phyloP scores from a whole-genome alignment of 140 eudicot species.

The Artemisia princeps region DNA sequence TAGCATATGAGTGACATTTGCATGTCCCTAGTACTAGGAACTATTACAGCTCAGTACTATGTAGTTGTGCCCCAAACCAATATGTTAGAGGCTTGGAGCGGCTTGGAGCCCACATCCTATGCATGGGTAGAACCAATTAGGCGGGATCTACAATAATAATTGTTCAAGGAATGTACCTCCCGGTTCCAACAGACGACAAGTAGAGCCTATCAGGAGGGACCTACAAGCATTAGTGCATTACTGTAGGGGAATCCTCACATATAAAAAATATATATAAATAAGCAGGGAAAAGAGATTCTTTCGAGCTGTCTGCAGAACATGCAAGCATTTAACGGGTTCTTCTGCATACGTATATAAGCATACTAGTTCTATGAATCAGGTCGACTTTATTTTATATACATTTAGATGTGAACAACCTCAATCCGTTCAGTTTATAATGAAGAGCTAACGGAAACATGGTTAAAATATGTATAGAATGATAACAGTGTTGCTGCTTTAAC shows the following conservation, averaged over 20 bases:
- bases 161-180: not conserved
- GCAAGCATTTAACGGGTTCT: conserved; percentile 3
- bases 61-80: not conserved
- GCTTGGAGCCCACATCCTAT: conserved; percentile 4
- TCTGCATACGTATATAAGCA: conserved; percentile 8
- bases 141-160: not conserved
- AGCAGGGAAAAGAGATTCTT: conserved; percentile 13
- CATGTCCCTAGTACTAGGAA: not conserved
- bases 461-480: conserved; percentile 1
- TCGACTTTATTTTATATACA: not conserved
- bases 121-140: not conserved
- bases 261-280: not conserved
- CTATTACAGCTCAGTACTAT: not conserved
- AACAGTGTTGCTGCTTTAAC: not conserved
- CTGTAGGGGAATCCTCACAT: not conserved
- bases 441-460: not conserved
- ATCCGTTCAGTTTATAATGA: not conserved
- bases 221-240: not conserved
- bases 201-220: too few relatives aligned
- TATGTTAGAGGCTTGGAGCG: not conserved
- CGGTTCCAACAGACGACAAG: not conserved
- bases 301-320: conserved; percentile 11
- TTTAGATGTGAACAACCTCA: conserved; percentile 6
- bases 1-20: not conserved
- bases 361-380: conserved; percentile 19